A percentile compares a stretch with the other conserved stretches of the same genome.
These are phyloP conservation scores for Rhizoctonia solani DNA, from an alignment of 1,284 basidiomycete species.

Conservation along the genomic window DNA sequence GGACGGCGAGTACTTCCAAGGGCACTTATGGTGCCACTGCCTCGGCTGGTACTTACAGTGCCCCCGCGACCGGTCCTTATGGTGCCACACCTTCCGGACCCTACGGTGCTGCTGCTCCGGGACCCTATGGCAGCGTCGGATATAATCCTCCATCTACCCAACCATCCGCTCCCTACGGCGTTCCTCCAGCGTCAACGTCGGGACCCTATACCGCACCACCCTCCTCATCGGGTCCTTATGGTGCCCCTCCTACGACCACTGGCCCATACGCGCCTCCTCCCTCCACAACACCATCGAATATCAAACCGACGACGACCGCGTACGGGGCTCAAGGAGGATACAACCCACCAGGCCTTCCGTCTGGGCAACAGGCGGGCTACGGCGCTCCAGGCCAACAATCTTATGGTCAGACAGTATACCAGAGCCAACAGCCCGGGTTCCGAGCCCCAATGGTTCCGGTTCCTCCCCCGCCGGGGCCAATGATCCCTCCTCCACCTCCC, in stretches of 20 bases:
- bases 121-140: not conserved
- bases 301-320: conserved; percentile 30
- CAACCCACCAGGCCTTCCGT: conserved; percentile 26
- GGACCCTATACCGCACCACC: not conserved
- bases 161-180: not conserved
- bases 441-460: conserved; percentile 39
- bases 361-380: conserved; percentile 7
- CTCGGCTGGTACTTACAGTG: not conserved
- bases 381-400: not conserved
- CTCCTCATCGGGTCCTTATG: conserved; percentile 3
- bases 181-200: not conserved
- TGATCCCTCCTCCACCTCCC: conserved; percentile 48
- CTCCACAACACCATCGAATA: no score
- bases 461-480: no score
- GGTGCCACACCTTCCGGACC: conserved; percentile 6
- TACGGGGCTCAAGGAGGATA: conserved; percentile 37
- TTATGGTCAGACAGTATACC: not conserved
- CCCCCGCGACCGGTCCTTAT: not conserved
- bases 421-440: conserved; percentile 41
- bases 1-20: not conserved
- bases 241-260: conserved; percentile 11
- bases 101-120: conserved; percentile 32
- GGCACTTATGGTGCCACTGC: not conserved
- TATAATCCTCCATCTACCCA: not conserved
- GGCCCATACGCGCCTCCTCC: conserved; percentile 42